Conservation (phyloP, 2,329 filamentous ascomycete genomes). For the Helotiales sp. region DNA sequence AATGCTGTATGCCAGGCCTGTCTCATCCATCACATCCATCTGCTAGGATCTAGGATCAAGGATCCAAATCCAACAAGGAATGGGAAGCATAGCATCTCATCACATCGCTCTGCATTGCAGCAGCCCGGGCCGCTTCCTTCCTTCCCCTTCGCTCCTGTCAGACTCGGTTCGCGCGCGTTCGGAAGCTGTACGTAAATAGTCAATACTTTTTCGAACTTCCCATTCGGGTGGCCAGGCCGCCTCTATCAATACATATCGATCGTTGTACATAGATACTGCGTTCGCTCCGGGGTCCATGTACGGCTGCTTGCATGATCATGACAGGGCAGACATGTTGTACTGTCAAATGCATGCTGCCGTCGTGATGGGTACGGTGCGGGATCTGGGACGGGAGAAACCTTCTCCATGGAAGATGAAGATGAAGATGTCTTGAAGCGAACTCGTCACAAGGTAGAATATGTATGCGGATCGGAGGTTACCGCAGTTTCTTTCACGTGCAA, state of each 20-base stretch:
- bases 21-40: too few relatives aligned
- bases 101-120: neutral
- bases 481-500: neutral
- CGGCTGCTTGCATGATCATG: neutral
- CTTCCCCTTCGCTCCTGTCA: too few relatives aligned
- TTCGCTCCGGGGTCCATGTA: neutral
- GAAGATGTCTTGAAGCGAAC: neutral
- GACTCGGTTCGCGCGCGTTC: neutral
- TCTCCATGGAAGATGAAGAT: neutral
- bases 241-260: too few relatives aligned
- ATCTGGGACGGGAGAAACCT: too few relatives aligned
- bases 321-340: neutral
- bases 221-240: too few relatives aligned
- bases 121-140: too few relatives aligned
- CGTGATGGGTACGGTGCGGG: too few relatives aligned
- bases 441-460: neutral
- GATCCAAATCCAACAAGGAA: neutral
- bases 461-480: neutral
- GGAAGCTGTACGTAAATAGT: too few relatives aligned
- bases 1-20: too few relatives aligned
- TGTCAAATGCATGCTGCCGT: neutral
- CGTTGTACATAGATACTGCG: neutral
- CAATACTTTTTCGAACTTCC: too few relatives aligned
- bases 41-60: neutral
- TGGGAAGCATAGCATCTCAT: neutral